Base-by-base conservation (phyloP, 345 rosid genomes). In the Rhodomyrtus tomentosa region DNA sequence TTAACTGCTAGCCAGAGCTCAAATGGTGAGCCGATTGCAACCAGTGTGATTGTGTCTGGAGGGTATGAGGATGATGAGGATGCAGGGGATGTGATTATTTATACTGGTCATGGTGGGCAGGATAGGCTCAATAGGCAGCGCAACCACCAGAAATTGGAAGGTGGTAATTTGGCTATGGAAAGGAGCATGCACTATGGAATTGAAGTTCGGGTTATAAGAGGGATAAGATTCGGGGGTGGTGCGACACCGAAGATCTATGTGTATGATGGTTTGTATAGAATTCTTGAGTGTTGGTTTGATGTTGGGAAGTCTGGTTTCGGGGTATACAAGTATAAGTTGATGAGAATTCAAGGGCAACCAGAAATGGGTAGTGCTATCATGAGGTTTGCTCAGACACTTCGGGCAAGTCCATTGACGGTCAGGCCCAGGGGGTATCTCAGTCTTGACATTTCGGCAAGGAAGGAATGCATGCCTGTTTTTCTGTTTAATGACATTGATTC, bases 261-360 rank as follows among this genome's bases (percentile, higher is more conserved):
- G 48, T 97, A 94, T 87, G 99, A 97, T 87, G 98, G 98, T 10
- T 80, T 97, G 87, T 97, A 93, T 86, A 95, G 88, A 91, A 95
- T 97, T 88, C 90, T 73, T 83, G 95, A 97, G 72, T 93, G 92
- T 55, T 97, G 98, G 98, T 94, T 92, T 73, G 99, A 95, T 88
- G 89, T 95, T 32, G 99, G 99, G 25, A 97, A 92, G 83, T 93
- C 98, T 4, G 99, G 99, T 50, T 97, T 95, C 10, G 98, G 98
- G 79, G 99, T 97, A 86, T 95, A 90, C 50, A 97, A 95, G 90
- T 97, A 84, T 87, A 91, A 86, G 86, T 84, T 97, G 22, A 51
- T 86, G 84, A 95, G 99, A 86, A 94, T 97, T 10, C 92, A 88
- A 27, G 98, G 98, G 42, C 98, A 97, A 81, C 87, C 91, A 0